Evolutionary conservation across 768 basidiomycete genomes (phyloP).

Genomic region (Neoboletus brunneissimus): DNA sequence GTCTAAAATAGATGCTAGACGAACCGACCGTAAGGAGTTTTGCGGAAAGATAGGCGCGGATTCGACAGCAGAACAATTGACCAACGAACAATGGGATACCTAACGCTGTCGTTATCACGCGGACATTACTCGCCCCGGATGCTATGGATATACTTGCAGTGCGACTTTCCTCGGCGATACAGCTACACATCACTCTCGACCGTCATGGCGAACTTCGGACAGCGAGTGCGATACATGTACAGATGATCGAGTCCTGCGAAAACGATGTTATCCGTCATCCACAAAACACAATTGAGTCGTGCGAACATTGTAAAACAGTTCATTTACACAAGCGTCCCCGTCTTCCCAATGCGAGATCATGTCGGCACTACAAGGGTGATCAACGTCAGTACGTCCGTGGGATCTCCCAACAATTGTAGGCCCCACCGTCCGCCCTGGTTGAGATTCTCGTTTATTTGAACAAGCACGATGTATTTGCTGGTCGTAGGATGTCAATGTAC

Average conservation of each 20-base stretch:
- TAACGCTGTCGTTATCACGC: constrained; percentile 19
- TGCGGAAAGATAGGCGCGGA: constrained; percentile 7
- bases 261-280: constrained; percentile 10
- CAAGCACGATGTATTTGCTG: constrained; percentile 86
- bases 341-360: constrained; percentile 90
- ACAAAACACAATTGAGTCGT: constrained; percentile 3
- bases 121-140: constrained; percentile 14
- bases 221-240: constrained; percentile 63
- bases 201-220: constrained; percentile 44
- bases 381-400: constrained; percentile 7
- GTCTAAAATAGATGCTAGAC: constrained; percentile 22
- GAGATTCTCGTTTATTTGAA: constrained; percentile 80
- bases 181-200: constrained; percentile 19
- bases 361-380: constrained; percentile 53
- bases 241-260: constrained; percentile 66
- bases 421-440: constrained; percentile 82
- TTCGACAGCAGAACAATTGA: constrained; percentile 21
- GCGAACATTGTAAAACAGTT: constrained; percentile 76
- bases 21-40: constrained; percentile 12
- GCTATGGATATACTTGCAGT: constrained; percentile 22
- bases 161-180: constrained; percentile 20
- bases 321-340: constrained; percentile 71
- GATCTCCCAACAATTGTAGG: neutral
- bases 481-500: constrained; percentile 16
- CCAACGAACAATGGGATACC: constrained; percentile 13